A percentile compares a stretch with the other conserved stretches of the same genome.
phyloP scores from a whole-genome alignment of 2,329 filamentous ascomycete genomes.

The Endoconidiophora laricicola region DNA sequence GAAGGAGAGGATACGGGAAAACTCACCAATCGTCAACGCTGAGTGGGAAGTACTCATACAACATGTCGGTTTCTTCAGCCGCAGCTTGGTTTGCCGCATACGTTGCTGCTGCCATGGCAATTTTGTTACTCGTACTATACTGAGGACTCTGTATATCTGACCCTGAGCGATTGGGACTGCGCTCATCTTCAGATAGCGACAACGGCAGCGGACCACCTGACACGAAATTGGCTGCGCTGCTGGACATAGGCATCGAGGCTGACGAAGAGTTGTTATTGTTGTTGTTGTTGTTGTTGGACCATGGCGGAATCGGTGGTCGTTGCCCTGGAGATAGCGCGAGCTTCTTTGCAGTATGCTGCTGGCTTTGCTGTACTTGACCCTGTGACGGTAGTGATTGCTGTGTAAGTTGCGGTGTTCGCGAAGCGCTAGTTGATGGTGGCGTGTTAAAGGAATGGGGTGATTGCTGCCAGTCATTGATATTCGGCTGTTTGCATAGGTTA shows the following conservation, averaged over 20 bases:
- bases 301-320: constrained; percentile 39
- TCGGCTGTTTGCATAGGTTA: not conserved
- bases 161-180: constrained; percentile 34
- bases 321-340: constrained; percentile 29
- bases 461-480: constrained; percentile 1
- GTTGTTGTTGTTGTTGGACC: constrained; percentile 20
- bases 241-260: constrained; percentile 1
- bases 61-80: constrained; percentile 60
- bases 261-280: not conserved
- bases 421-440: not conserved
- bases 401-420: constrained; percentile 3
- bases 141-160: constrained; percentile 36
- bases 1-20: not conserved
- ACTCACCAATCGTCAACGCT: constrained; percentile 70
- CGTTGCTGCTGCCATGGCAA: constrained; percentile 18
- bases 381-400: constrained; percentile 3
- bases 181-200: constrained; percentile 42
- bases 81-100: constrained; percentile 36
- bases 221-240: not conserved
- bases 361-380: not conserved
- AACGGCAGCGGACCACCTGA: constrained; percentile 28
- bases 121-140: constrained; percentile 21
- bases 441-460: not conserved
- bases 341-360: constrained; percentile 7
- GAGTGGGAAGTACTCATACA: constrained; percentile 91